Percentiles rank a stretch among this genome's conserved stretches.
Evolutionary conservation across 352 stramenopile genomes (phyloP).

Genomic region (Phytophthora niederhauseri): DNA sequence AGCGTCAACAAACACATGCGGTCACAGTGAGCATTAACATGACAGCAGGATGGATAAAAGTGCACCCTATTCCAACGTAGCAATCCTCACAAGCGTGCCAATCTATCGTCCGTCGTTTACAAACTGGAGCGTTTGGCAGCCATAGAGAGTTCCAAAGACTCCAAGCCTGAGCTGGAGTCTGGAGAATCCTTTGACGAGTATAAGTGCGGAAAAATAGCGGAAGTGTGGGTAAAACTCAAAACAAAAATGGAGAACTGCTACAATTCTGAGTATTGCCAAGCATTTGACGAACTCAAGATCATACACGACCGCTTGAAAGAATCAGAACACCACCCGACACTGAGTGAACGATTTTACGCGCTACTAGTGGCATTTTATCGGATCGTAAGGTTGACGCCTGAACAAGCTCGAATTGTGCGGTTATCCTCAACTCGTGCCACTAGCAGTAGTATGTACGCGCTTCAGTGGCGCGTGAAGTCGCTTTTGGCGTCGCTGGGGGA

Average conservation of each 20-base stretch:
- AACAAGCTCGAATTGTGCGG: not conserved
- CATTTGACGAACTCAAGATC: not conserved
- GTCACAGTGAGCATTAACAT: too few relatives aligned
- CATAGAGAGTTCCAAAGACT: not conserved
- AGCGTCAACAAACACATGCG: too few relatives aligned
- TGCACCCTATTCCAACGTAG: too few relatives aligned
- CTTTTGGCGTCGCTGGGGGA: not conserved
- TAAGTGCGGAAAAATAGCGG: not conserved
- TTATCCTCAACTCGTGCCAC: too few relatives aligned
- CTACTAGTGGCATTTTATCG: not conserved
- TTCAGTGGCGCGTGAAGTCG: not conserved
- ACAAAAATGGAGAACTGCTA: not conserved
- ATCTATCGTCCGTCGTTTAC: conserved; percentile 1
- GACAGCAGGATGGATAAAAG: too few relatives aligned
- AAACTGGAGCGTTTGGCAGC: conserved; percentile 1
- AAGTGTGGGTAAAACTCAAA: not conserved
- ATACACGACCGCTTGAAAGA: not conserved
- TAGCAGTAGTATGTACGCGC: not conserved
- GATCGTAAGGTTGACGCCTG: not conserved
- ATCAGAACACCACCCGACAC: not conserved
- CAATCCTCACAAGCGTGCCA: not conserved
- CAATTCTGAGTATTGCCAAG: conserved; percentile 1
- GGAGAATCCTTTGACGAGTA: not conserved
- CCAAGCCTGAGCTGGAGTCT: not conserved
- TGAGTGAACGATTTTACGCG: not conserved